Evolutionary conservation across 2,329 filamentous ascomycete genomes (phyloP).

Genomic region (Exophiala sideris): DNA sequence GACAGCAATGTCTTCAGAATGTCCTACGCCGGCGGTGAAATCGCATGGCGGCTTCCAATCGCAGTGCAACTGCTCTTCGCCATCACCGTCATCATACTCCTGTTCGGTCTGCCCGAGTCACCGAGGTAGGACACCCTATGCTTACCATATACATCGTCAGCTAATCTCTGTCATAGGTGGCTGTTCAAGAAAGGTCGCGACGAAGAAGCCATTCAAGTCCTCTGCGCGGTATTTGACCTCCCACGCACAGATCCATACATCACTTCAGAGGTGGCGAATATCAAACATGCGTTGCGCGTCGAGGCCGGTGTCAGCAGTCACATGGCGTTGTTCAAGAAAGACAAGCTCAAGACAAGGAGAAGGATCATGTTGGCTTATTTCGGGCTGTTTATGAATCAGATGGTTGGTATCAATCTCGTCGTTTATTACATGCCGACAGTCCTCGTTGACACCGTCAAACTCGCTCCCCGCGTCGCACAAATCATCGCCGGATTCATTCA

Average conservation of each 20-base stretch:
- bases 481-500: slow-evolving; percentile 46
- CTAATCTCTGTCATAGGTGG: slow-evolving; percentile 3
- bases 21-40: slow-evolving; percentile 31
- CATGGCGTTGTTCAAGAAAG: slow-evolving; percentile 35
- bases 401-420: slow-evolving; percentile 44
- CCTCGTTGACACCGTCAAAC: slow-evolving; percentile 46
- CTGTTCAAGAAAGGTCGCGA: slow-evolving; percentile 14
- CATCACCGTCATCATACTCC: slow-evolving; percentile 31
- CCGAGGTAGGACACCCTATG: slow-evolving; percentile 29
- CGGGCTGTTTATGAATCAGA: slow-evolving; percentile 33
- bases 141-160: neutral
- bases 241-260: slow-evolving; percentile 31
- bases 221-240: slow-evolving; percentile 38
- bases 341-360: slow-evolving; percentile 25
- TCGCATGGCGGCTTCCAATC: slow-evolving; percentile 43
- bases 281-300: slow-evolving; percentile 7
- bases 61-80: slow-evolving; percentile 42
- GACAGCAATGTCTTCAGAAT: slow-evolving; percentile 25
- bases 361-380: slow-evolving; percentile 1
- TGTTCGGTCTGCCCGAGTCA: slow-evolving; percentile 14
- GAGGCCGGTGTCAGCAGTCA: slow-evolving; percentile 33
- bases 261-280: slow-evolving; percentile 28
- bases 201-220: slow-evolving; percentile 15
- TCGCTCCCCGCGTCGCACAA: slow-evolving; percentile 43
- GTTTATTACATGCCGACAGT: slow-evolving; percentile 39